phyloP scores from a whole-genome alignment of 1,139 yeast genomes.

The Nakaseomyces kungkrabaensis region DNA sequence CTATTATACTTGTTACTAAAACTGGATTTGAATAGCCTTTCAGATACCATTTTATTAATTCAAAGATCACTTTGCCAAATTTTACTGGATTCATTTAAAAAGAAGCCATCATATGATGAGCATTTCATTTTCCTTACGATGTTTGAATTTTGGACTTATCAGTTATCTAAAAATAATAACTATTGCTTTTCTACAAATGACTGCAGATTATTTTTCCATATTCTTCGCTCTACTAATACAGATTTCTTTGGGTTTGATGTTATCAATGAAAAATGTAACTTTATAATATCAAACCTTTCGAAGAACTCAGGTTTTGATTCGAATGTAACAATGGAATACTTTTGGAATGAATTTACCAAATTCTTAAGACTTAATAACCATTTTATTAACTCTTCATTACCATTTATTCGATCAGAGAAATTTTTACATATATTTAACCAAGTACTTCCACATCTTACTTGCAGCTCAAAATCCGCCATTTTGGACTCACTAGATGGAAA shows the following conservation, averaged over 20 bases:
- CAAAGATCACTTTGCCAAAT: neutral
- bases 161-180: neutral
- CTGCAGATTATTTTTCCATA: neutral
- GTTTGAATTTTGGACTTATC: neutral
- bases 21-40: neutral
- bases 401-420: conserved; percentile 8
- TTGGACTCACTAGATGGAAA: conserved; percentile 11
- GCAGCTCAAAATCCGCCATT: conserved; percentile 16
- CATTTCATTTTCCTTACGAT: neutral
- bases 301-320: neutral
- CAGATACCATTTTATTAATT: neutral
- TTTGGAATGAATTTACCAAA: conserved; percentile 17
- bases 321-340: neutral
- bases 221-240: neutral
- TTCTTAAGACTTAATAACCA: conserved; percentile 14
- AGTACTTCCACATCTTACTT: conserved; percentile 10
- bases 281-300: neutral
- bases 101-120: neutral
- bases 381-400: conserved; percentile 16
- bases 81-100: neutral
- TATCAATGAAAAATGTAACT: neutral
- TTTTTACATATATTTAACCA: conserved; percentile 10
- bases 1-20: neutral
- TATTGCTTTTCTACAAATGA: neutral
- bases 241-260: neutral